Conservation (phyloP, 2,329 filamentous ascomycete species). For the Mycosphaerella sp. region DNA sequence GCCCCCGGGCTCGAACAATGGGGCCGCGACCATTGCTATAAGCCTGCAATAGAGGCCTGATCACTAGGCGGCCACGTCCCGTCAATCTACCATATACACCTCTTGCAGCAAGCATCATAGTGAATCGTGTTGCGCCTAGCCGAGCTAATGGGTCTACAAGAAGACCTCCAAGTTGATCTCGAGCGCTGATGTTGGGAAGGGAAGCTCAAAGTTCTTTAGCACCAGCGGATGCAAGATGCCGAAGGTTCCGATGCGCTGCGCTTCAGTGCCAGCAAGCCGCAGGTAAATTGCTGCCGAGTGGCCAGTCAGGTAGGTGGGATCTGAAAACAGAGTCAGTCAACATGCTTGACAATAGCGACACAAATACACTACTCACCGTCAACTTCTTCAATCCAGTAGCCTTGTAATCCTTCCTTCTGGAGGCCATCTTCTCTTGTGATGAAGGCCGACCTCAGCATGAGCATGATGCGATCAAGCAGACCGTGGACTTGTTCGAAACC, state of each 20-base stretch:
- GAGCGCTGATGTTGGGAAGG: conserved; percentile 86
- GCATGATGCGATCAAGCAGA: conserved; percentile 81
- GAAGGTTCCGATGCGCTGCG: conserved; percentile 75
- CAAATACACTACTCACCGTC: conserved; percentile 51
- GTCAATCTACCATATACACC: not conserved
- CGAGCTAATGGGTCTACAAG: conserved; percentile 49
- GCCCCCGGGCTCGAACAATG: no score
- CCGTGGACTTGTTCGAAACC: conserved; percentile 97
- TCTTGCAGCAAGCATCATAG: not conserved
- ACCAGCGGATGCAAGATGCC: conserved; percentile 92
- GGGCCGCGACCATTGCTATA: no score
- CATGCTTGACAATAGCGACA: not conserved
- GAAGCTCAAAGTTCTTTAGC: conserved; percentile 86
- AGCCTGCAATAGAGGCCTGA: no score
- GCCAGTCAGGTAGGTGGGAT: conserved; percentile 85
- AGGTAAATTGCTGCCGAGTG: conserved; percentile 82
- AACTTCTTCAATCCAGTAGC: conserved; percentile 91
- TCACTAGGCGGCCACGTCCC: not conserved
- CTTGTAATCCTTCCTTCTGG: conserved; percentile 44
- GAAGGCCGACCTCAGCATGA: conserved; percentile 84
- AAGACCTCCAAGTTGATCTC: conserved; percentile 95
- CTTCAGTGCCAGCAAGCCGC: conserved; percentile 61
- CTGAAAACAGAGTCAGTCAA: conserved; percentile 34
- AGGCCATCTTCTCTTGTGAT: conserved; percentile 68
- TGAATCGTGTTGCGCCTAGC: not conserved